Evolutionary conservation across 345 rosid genomes (phyloP), one percentile per base, ranked within the genome.

Genomic region (Nephelium lappaceum): DNA sequence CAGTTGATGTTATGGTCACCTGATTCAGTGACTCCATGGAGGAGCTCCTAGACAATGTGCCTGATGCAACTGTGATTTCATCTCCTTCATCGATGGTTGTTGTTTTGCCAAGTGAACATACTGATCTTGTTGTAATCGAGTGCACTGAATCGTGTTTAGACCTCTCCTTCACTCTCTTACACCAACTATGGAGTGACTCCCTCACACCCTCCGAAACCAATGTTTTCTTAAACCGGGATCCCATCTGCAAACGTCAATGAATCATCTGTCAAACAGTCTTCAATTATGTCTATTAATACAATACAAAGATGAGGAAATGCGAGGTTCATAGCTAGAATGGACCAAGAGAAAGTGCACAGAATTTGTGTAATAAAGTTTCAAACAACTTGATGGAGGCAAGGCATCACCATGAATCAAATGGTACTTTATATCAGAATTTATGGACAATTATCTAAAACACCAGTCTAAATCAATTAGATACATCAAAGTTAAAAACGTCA

Each of bases 101-200:
- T 27, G 91, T 81, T 80, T 14, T 60, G 21, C 90, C 94, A 0
- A 93, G 92, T 0, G 99, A 95, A 67, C 99, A 95, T 2, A 90
- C 90, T 16, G 98, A 95, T 74, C 96, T 86, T 31, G 94, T 81
- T 0, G 94, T 82, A 2, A 85, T 84, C 2, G 91, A 91, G 74
- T 49, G 86, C 24, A 77, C n/a, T 8, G 87, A 80, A 38, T 85
- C 90, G 1, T 87, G 88, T 83, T 89, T 91, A 0, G 97, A 91
- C 80, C 84, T 92, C 66, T 82, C 88, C 86, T 87, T 90, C 72
- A 88, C 98, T 84, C 99, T 82, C 81, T 93, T 95, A 47, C 98
- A 89, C 98, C 99, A 95, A 73, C 97, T 92, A 74, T 93, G 99
- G 55, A 95, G 97, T 2, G 99, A 95, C 36, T 92, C 96, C 78